Evolutionary conservation across 73 alveolate species (phyloP).

Genomic region (Symbiodinium pilosum): DNA sequence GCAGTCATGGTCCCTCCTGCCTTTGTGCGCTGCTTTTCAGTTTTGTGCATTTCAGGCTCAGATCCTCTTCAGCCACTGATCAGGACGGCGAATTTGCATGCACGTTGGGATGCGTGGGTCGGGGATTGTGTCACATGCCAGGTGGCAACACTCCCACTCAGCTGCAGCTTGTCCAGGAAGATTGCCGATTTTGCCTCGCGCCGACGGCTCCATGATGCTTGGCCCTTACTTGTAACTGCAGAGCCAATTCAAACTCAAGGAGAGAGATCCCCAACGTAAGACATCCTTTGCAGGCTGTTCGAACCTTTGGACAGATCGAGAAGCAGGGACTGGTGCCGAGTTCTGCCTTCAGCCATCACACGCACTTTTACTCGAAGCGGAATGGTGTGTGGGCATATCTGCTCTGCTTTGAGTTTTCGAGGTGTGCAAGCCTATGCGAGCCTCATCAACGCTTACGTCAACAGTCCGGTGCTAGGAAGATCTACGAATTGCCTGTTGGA

Average conservation of each 20-base stretch:
- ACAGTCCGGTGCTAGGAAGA: not conserved
- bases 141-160: too few species aligned
- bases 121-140: too few species aligned
- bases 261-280: too few species aligned
- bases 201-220: conserved; percentile 37
- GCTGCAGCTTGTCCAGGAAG: conserved; percentile 35
- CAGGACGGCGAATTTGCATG: not conserved
- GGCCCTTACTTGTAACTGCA: not conserved
- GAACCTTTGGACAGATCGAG: conserved; percentile 28
- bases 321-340: conserved; percentile 33
- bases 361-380: not conserved
- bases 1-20: not conserved
- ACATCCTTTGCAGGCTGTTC: conserved; percentile 51
- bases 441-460: conserved; percentile 72
- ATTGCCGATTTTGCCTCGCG: conserved; percentile 54
- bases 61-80: not conserved
- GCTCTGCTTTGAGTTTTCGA: too few species aligned
- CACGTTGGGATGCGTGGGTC: too few species aligned
- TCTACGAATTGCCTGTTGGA: too few species aligned
- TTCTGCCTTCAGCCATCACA: not conserved
- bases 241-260: too few species aligned
- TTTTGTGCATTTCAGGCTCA: not conserved
- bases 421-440: conserved; percentile 92
- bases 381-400: too few species aligned
- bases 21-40: too few species aligned